Base-by-base conservation (phyloP, 169 alveolate genomes). In the Condylostoma magnum region DNA sequence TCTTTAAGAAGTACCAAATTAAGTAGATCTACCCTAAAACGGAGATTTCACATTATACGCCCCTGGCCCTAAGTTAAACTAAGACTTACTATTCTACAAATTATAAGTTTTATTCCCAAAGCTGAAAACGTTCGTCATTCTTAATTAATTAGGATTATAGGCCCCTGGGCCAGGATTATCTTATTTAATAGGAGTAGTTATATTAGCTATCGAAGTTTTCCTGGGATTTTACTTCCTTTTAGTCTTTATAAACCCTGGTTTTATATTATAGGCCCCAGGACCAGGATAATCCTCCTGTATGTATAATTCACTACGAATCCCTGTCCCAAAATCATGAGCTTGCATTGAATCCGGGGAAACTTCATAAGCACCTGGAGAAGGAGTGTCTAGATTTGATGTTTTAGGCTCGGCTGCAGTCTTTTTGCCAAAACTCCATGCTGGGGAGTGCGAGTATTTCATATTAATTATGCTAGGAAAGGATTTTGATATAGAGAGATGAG, bases 391-490 rank as follows among this genome's bases (percentile, higher is more conserved):
- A 41, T 43, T 43, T 22, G 73, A 43, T 18, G 57, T 37, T 43
- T 37, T 44, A 20, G 73, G 73, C 57, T 63, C 73, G 15, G 58
- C 20, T 38, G 22, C 31, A 41, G 34, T 25, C 46, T 44, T 63
- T 22, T 18, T 22, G 12, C 73, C 73, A 15, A 63, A 27, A 8
- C 50, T 31, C 20, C 46, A 63, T n/a, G 73, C 73, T 41, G 73
- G 73, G 33, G 58, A 12, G 22, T 54, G 46, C 46, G 57, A 38
- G 46, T 20, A 22, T 44, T 63, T 63, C 73, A 63, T 63, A n/a
- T 25, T 53, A 25, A 53, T 22, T 27, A 53, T 41, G 48, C 48
- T 47, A n/a, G n/a, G n/a, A n/a, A n/a, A n/a, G n/a, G n/a, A n/a
- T n/a, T n/a, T n/a, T n/a, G n/a, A n/a, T n/a, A n/a, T n/a, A n/a